Conservation (phyloP, 1,284 basidiomycete genomes). For the Sporisorium scitamineum region DNA sequence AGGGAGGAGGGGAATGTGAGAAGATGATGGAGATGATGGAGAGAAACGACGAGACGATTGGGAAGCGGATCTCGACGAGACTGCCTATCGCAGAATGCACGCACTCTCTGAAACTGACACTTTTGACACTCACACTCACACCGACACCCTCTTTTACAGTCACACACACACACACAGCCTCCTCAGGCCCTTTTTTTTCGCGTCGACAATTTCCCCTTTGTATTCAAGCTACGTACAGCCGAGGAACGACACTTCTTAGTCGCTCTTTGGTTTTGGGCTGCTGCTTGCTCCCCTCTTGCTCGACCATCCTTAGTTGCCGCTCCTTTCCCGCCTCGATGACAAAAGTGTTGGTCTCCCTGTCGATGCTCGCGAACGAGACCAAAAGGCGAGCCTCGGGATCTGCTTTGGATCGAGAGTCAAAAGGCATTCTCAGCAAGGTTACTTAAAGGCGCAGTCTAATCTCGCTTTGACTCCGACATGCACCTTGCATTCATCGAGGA, state of each 20-base stretch:
- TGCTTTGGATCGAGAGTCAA: background rate
- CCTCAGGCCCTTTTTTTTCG: background rate
- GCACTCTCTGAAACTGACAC: background rate
- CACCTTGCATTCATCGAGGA: conserved; percentile 6
- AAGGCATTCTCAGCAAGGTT: background rate
- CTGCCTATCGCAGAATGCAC: background rate
- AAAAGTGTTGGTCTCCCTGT: background rate
- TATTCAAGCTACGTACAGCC: background rate
- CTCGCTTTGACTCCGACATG: conserved; percentile 6
- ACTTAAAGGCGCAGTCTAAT: background rate
- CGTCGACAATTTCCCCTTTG: background rate
- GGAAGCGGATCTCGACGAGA: too few relatives aligned
- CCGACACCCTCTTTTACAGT: background rate
- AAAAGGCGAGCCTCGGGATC: background rate
- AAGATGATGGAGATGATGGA: background rate
- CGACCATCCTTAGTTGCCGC: background rate
- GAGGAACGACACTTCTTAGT: background rate
- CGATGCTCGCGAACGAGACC: background rate
- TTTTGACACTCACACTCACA: background rate
- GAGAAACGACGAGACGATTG: background rate
- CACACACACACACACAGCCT: background rate
- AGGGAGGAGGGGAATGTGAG: background rate
- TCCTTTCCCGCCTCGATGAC: background rate
- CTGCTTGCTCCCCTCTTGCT: background rate
- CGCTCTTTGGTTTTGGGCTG: background rate